These are phyloP conservation scores for Rubia balearica DNA, from an alignment of 305 asterid species.

Conservation along the genomic window DNA sequence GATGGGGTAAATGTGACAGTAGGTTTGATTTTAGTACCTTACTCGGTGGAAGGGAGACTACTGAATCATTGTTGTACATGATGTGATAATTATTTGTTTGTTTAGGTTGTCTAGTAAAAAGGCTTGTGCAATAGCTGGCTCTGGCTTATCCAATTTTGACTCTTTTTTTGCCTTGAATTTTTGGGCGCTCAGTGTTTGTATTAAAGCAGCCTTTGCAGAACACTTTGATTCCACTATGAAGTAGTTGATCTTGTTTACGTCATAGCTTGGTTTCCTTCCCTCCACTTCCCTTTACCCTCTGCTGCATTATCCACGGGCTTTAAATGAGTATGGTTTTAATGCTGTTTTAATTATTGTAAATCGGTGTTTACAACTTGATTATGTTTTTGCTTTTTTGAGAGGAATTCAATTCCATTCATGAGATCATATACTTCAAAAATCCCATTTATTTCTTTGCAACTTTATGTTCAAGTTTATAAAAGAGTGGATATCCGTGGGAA, in stretches of 20 bases:
- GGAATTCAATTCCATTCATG: too few species aligned
- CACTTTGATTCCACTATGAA: background rate
- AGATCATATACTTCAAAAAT: too few species aligned
- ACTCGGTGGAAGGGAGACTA: slow-evolving; percentile 11
- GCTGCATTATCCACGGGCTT: background rate
- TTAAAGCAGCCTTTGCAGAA: slow-evolving; percentile 9
- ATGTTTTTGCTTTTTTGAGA: too few species aligned
- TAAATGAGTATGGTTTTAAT: background rate
- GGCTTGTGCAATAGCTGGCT: slow-evolving; percentile 18
- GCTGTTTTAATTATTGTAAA: background rate
- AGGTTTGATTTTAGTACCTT: slow-evolving; percentile 11
- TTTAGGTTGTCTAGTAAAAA: slow-evolving; percentile 15
- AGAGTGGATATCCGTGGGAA: background rate
- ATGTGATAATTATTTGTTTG: slow-evolving; percentile 10
- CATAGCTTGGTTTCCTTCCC: background rate
- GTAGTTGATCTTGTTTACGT: background rate
- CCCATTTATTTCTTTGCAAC: too few species aligned
- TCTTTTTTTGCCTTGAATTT: background rate
- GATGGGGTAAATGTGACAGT: slow-evolving; percentile 12
- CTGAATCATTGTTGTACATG: slow-evolving; percentile 17
- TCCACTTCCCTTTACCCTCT: background rate
- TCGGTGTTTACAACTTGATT: too few species aligned
- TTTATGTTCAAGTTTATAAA: too few species aligned
- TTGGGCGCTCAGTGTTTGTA: slow-evolving; percentile 8
- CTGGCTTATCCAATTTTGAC: slow-evolving; percentile 16